Conservation (phyloP, 2,329 filamentous ascomycete species). For the Hymenoscyphus linearis region DNA sequence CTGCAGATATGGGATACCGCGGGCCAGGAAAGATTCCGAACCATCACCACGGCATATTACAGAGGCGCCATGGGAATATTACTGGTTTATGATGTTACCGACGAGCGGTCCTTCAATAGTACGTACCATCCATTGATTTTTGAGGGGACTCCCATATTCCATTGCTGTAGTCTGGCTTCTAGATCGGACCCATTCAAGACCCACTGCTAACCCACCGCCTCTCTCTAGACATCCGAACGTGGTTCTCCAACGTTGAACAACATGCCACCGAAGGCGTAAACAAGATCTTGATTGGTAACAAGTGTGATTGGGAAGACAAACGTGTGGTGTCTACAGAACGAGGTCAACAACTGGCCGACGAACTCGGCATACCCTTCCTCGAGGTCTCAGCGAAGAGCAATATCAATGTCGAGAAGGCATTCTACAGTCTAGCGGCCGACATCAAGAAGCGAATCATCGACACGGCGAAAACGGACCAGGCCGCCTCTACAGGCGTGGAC, state of each 20-base stretch:
- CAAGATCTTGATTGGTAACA: conserved; percentile 99
- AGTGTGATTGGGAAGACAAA: conserved; percentile 99
- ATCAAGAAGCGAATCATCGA: conserved; percentile 99
- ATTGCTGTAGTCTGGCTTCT: not conserved
- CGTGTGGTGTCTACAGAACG: conserved; percentile 88
- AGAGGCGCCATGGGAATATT: conserved; percentile 97
- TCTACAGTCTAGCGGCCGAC: conserved; percentile 89
- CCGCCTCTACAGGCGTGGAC: conserved; percentile 55
- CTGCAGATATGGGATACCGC: conserved; percentile 99
- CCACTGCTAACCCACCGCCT: conserved; percentile 1
- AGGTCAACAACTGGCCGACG: conserved; percentile 88
- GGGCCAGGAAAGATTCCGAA: conserved; percentile 95
- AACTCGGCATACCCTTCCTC: conserved; percentile 95
- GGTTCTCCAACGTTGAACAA: conserved; percentile 99
- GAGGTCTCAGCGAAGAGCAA: conserved; percentile 98
- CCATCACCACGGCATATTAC: conserved; percentile 98
- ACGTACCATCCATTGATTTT: too few species aligned
- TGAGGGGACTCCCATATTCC: too few species aligned
- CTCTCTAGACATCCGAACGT: conserved; percentile 84
- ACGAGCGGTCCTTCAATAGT: conserved; percentile 99
- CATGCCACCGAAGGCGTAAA: conserved; percentile 98
- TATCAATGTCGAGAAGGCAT: conserved; percentile 99
- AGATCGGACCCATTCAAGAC: not conserved
- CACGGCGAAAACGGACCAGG: conserved; percentile 71
- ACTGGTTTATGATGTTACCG: conserved; percentile 96